Base-by-base conservation (phyloP, 73 alveolate genomes). In the Breviolum minutum region DNA sequence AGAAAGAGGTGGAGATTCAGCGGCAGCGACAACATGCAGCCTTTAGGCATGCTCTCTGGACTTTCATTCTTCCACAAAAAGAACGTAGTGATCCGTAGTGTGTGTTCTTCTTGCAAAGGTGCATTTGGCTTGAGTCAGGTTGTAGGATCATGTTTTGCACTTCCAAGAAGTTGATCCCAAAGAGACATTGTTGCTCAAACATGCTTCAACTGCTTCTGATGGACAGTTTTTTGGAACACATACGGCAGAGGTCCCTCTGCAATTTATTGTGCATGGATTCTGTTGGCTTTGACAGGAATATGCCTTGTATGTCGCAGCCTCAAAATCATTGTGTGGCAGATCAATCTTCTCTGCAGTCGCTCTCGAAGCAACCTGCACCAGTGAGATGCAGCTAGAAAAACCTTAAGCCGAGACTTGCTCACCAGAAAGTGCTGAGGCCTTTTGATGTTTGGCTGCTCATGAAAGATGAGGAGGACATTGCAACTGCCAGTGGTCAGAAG, bases 401-500 rank as follows among this genome's bases (percentile, higher is more conserved):
- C 77, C 77, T 68, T 17, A 68, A 17, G 24, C n/a, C 77, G 77
- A 17, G n/a, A 14, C 4, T 68, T 68, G 77, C 3, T 40, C 54
- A 40, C 74, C 17, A 14, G 2, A 17, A 68, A 22, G 17, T 68
- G 77, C 6, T 40, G 70, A 90, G 97, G 97, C 97, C 97, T 24
- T 90, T 90, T n/a, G 97, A 90, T 22, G 97, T 90, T 8, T 90
- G 97, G 97, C 97, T 90, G 9, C 88, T 90, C 48, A 90, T 90
- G 97, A 90, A 90, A 87, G 54, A 27, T 9, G 97, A 90, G 66
- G 97, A 90, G 76, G 74, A 70, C 62, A 90, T 70, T 30, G 97
- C 97, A 10, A 89, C 96, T 13, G 76, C 80, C 12, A 63, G 63
- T 24, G 96, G 96, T n/a, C 81, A 32, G 64, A 89, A 89, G 86